phyloP scores from a whole-genome alignment of 164 flowering plant species.

The Umbilicus rupestris region DNA sequence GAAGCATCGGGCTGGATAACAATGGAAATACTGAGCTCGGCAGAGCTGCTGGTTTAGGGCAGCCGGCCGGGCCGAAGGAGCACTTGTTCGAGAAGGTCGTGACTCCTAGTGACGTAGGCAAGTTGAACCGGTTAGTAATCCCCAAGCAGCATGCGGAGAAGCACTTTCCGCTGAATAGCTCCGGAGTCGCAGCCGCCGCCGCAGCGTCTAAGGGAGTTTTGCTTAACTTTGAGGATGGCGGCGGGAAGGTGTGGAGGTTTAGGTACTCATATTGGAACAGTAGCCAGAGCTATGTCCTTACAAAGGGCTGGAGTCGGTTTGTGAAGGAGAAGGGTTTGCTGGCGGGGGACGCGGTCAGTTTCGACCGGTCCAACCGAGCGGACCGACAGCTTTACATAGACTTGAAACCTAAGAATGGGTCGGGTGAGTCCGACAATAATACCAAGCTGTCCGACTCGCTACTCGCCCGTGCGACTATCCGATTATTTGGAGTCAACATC shows the following conservation, averaged over 20 bases:
- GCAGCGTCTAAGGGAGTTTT: slow-evolving; percentile 39
- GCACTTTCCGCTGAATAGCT: slow-evolving; percentile 49
- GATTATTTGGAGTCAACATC: neutral
- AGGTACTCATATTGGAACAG: slow-evolving; percentile 80
- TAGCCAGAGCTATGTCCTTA: slow-evolving; percentile 70
- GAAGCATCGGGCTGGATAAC: slow-evolving; percentile 17
- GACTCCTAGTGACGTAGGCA: slow-evolving; percentile 99
- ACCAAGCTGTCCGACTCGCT: neutral
- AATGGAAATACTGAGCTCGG: neutral
- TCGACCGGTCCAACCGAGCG: slow-evolving; percentile 30
- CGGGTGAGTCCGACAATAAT: neutral
- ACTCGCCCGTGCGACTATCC: slow-evolving; percentile 4
- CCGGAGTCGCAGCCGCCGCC: neutral
- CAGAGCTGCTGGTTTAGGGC: slow-evolving; percentile 1
- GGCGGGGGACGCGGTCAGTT: slow-evolving; percentile 58
- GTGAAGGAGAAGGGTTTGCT: slow-evolving; percentile 63
- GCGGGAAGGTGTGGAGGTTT: slow-evolving; percentile 63
- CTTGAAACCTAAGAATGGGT: slow-evolving; percentile 27
- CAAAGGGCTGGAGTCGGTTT: slow-evolving; percentile 77
- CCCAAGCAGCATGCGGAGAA: slow-evolving; percentile 94
- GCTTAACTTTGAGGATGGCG: slow-evolving; percentile 47
- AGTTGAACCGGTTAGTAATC: slow-evolving; percentile 79
- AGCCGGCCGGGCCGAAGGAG: slow-evolving; percentile 24
- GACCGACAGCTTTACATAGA: slow-evolving; percentile 56
- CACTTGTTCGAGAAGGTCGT: slow-evolving; percentile 78